Evolutionary conservation across 2,329 filamentous ascomycete species (phyloP).

Genomic region (Colletotrichum chlorophyti): DNA sequence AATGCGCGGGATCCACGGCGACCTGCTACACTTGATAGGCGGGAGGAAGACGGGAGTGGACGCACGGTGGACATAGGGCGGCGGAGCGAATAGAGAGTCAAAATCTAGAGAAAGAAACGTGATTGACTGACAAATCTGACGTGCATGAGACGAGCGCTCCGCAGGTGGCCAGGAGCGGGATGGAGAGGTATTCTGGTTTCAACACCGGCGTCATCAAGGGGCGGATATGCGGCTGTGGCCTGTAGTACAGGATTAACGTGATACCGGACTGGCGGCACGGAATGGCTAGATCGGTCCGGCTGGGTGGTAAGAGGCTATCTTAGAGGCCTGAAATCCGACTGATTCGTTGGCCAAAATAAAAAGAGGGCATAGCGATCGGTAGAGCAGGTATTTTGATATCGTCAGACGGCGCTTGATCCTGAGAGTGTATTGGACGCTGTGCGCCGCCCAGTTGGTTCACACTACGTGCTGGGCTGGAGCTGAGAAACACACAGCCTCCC

Average conservation of each 20-base stretch:
- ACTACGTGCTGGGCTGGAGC: too few species aligned
- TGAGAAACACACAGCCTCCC: not conserved
- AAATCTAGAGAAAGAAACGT: not conserved
- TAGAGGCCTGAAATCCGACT: constrained; percentile 10
- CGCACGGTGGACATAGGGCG: constrained; percentile 5
- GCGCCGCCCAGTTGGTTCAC: too few species aligned
- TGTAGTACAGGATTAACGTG: constrained; percentile 17
- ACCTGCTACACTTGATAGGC: not conserved
- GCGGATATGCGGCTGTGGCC: constrained; percentile 9
- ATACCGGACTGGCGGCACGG: constrained; percentile 1
- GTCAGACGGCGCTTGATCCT: too few species aligned
- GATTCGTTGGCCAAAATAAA: not conserved
- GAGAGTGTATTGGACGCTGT: too few species aligned
- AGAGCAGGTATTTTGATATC: not conserved
- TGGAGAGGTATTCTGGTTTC: constrained; percentile 3
- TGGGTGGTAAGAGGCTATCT: constrained; percentile 18
- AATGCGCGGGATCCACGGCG: not conserved
- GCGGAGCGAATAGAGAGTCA: constrained; percentile 6
- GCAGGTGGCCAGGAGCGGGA: constrained; percentile 22
- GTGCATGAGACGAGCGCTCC: constrained; percentile 26
- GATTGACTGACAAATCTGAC: constrained; percentile 22
- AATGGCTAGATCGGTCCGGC: constrained; percentile 26
- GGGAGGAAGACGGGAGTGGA: constrained; percentile 9
- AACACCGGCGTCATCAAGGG: not conserved
- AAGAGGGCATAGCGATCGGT: not conserved